Conservation (phyloP, 2,329 filamentous ascomycete genomes). For the Tolypocladium sp. region DNA sequence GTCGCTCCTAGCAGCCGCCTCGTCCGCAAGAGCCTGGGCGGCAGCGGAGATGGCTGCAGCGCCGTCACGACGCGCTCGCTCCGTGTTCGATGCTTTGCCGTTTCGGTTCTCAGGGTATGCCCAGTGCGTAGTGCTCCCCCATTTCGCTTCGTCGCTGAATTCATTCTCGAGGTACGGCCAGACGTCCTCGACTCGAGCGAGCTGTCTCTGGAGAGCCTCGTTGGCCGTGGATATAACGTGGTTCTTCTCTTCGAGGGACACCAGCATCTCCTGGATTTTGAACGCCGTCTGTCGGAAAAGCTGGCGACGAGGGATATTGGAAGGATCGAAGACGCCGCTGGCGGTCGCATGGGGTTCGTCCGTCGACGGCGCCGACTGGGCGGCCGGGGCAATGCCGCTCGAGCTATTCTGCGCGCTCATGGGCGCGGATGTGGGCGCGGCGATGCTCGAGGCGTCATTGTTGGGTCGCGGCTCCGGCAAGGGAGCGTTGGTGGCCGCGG, state of each 20-base stretch:
- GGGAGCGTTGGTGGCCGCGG: conserved; percentile 47
- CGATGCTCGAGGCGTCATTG: conserved; percentile 34
- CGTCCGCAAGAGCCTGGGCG: conserved; percentile 68
- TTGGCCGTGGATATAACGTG: conserved; percentile 91
- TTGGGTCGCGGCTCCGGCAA: conserved; percentile 34
- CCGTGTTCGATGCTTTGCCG: conserved; percentile 53
- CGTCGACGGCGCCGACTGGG: conserved; percentile 27
- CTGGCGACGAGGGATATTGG: conserved; percentile 58
- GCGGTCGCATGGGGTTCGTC: conserved; percentile 33
- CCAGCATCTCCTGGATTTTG: conserved; percentile 75
- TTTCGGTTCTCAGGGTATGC: conserved; percentile 83
- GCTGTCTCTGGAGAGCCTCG: conserved; percentile 76
- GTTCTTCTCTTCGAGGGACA: conserved; percentile 93
- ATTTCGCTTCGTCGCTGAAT: conserved; percentile 88
- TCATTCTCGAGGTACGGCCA: conserved; percentile 81
- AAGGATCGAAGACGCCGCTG: conserved; percentile 39
- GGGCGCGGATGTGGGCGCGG: conserved; percentile 33
- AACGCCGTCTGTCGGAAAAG: conserved; percentile 71
- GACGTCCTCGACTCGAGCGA: conserved; percentile 75
- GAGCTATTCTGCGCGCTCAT: conserved; percentile 42
- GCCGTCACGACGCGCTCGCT: conserved; percentile 70
- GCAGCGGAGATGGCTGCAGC: conserved; percentile 70
- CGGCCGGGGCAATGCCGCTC: conserved; percentile 25
- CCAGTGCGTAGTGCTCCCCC: conserved; percentile 89
- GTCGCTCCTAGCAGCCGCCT: conserved; percentile 77